Evolutionary conservation across 306 rosid species (phyloP).

Genomic region (Casuarina glauca): DNA sequence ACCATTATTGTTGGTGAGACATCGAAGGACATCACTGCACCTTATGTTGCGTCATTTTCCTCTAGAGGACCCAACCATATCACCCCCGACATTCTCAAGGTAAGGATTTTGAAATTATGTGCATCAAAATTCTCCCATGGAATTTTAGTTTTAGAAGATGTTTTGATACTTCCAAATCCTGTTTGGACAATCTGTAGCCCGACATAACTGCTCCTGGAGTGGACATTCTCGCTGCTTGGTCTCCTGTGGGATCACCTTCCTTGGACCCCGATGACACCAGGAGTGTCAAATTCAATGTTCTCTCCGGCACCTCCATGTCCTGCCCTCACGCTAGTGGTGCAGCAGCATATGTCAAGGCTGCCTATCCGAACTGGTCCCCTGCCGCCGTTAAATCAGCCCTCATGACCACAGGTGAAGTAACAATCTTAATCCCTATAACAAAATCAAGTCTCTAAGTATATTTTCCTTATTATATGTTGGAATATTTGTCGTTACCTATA

Average conservation of each 20-base stretch:
- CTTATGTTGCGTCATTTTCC: slow-evolving; percentile 33
- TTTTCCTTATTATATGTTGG: too few species aligned
- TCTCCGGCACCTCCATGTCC: slow-evolving; percentile 38
- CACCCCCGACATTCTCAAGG: slow-evolving; percentile 37
- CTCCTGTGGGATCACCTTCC: slow-evolving; percentile 29
- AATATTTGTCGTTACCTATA: too few species aligned
- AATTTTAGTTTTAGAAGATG: not conserved
- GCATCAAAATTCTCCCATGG: not conserved
- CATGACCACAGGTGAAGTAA: slow-evolving; percentile 31
- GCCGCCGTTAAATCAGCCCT: slow-evolving; percentile 38
- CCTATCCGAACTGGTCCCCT: slow-evolving; percentile 37
- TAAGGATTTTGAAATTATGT: not conserved
- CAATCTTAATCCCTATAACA: too few species aligned
- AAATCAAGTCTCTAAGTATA: too few species aligned
- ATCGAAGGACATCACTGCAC: slow-evolving; percentile 29
- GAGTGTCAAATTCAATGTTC: slow-evolving; percentile 22
- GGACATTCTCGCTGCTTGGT: slow-evolving; percentile 41
- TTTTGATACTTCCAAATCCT: not conserved
- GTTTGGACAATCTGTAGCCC: slow-evolving; percentile 21
- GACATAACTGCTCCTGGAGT: slow-evolving; percentile 38
- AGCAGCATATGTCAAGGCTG: slow-evolving; percentile 40
- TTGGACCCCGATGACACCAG: not conserved
- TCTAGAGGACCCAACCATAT: slow-evolving; percentile 40
- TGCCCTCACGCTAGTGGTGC: slow-evolving; percentile 34
- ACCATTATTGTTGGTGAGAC: slow-evolving; percentile 28